phyloP scores from a whole-genome alignment of 1,284 basidiomycete species.

The Leccinum subfulvum region DNA sequence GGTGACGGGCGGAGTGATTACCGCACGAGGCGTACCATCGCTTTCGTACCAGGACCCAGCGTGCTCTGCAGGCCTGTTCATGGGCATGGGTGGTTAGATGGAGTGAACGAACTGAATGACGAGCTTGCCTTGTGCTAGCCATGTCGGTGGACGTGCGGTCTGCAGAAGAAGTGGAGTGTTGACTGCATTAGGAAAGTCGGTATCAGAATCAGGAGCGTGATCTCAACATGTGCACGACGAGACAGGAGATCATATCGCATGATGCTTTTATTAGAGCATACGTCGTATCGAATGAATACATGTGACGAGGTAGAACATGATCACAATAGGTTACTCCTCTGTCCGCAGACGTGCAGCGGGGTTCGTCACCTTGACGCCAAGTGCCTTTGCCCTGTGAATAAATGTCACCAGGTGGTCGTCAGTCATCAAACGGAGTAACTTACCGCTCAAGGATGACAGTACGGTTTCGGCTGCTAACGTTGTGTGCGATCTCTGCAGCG shows the following conservation, averaged over 20 bases:
- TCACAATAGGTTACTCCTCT: conserved; percentile 63
- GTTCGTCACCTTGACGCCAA: conserved; percentile 95
- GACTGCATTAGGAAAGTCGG: conserved; percentile 29
- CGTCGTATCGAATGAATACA: conserved; percentile 42
- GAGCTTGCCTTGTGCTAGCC: conserved; percentile 30
- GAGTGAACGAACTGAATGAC: neutral
- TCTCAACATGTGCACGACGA: neutral
- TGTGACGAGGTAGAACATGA: conserved; percentile 32
- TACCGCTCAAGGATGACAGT: conserved; percentile 88
- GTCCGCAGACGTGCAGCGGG: conserved; percentile 92
- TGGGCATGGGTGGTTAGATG: neutral
- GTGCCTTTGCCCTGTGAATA: conserved; percentile 73
- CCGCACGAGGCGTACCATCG: conserved; percentile 49
- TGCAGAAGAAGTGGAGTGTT: conserved; percentile 19
- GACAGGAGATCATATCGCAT: conserved; percentile 5
- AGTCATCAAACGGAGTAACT: conserved; percentile 21
- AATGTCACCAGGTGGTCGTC: conserved; percentile 2
- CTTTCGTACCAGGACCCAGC: conserved; percentile 90
- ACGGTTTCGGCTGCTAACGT: conserved; percentile 96
- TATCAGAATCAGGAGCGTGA: neutral
- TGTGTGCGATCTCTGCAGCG: conserved; percentile 96
- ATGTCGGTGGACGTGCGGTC: conserved; percentile 18
- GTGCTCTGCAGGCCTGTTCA: conserved; percentile 68
- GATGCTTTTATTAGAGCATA: conserved; percentile 33
- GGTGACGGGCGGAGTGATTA: conserved; percentile 9